Percentiles rank a stretch among this genome's conserved stretches.
These are phyloP conservation scores for Fragaria ananassa DNA, from an alignment of 306 rosid genomes.

Conservation along the genomic window DNA sequence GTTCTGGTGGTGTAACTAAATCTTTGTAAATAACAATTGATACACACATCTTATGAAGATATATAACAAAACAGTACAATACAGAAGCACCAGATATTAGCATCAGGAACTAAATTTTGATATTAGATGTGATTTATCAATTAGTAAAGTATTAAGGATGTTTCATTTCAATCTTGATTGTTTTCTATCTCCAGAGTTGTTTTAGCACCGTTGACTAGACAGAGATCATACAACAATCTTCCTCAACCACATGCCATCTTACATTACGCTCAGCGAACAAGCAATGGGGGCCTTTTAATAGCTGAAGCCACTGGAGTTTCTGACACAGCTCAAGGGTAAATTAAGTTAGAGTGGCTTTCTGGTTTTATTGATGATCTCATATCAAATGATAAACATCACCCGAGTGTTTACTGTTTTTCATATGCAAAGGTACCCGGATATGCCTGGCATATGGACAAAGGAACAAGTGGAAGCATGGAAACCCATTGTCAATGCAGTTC, in stretches of 20 bases:
- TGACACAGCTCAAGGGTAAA: constrained; percentile 40
- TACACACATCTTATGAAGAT: neutral
- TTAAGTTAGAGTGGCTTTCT: neutral
- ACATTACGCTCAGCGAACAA: constrained; percentile 39
- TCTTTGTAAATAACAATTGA: neutral
- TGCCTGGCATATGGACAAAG: neutral
- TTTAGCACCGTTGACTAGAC: constrained; percentile 40
- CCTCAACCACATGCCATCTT: constrained; percentile 41
- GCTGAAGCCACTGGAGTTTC: constrained; percentile 36
- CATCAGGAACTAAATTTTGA: neutral
- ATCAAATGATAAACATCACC: neutral
- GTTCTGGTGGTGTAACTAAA: neutral
- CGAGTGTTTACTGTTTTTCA: neutral
- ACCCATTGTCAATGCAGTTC: neutral
- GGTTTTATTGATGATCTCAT: neutral
- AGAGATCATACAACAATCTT: constrained; percentile 27
- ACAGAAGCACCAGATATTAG: too few relatives aligned
- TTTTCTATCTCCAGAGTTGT: constrained; percentile 28
- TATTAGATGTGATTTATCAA: neutral
- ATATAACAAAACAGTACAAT: too few relatives aligned
- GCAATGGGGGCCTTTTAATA: constrained; percentile 37
- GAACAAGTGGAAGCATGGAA: constrained; percentile 4
- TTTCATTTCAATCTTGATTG: too few relatives aligned
- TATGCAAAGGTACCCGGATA: neutral
- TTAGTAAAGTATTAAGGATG: neutral